Conservation (phyloP, 176 grass and related monocot species). For the Poa annua region DNA sequence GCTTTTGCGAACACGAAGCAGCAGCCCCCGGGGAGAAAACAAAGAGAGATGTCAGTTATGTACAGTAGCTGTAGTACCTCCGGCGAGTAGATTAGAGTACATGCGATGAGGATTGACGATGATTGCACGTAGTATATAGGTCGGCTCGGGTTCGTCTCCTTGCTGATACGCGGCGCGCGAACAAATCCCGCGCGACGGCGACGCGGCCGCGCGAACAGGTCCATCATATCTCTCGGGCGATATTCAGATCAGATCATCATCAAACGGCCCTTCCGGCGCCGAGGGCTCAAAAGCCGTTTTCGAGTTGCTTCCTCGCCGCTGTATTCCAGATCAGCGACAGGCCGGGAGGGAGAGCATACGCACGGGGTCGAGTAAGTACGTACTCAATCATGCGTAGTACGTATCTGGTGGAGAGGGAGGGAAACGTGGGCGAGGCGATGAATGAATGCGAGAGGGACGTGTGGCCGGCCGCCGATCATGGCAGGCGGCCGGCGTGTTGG, state of each 20-base stretch:
- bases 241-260: no score
- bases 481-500: background rate
- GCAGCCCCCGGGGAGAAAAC: background rate
- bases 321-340: background rate
- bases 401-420: no score
- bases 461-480: no score
- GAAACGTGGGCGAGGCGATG: no score
- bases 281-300: conserved; percentile 29
- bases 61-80: background rate
- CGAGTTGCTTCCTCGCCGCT: background rate
- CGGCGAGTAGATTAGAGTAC: background rate
- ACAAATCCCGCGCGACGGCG: background rate
- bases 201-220: background rate
- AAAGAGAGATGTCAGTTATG: background rate
- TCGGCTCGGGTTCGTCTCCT: background rate
- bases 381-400: no score
- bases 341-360: background rate
- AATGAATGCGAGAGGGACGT: no score
- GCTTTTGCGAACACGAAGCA: conserved; percentile 11
- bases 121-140: background rate
- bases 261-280: background rate
- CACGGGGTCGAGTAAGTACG: no score
- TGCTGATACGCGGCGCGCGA: background rate
- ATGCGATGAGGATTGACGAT: background rate
- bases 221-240: background rate